Base-by-base conservation (phyloP, 2,329 filamentous ascomycete species). In the Botryotinia convoluta region DNA sequence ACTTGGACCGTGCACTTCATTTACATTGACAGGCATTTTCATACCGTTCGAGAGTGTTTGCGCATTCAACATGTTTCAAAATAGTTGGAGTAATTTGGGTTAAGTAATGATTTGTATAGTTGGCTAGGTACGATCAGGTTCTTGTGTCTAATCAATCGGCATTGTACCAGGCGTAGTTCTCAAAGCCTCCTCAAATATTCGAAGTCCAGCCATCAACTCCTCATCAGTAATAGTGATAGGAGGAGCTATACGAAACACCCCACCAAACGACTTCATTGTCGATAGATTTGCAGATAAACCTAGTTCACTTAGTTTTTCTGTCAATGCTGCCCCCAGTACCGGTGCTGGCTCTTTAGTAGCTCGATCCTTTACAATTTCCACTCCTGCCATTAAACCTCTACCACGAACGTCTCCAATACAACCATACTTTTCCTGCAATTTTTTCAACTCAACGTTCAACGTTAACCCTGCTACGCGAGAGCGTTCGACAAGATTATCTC, bases 341-440 rank as follows among this genome's bases (percentile, higher is more conserved):
- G 83, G 74, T 0, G 82, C 72, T 0, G 85, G 85, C 2, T 77
- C 80, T 74, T 88, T 89, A 0, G 84, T 87, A 48, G 82, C 78
- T 3, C 83, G 79, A 76, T 89, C 83, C 0, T 81, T 80, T 1
- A 91, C 85, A 75, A 91, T 88, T 80, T 90, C 88, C 12, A 90
- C 81, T 3, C 88, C 88, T 0, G 84, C 84, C 84, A 90, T 86
- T 14, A 90, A 81, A 0, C 89, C 89, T 0, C 88, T 83, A 0
- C 88, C 88, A 16, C 89, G 84, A 0, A 91, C 85, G 77, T 90
- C 88, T 1, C 89, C 89, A 69, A 91, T 88, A 79, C 88, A 91
- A 44, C 84, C 85, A 77, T 91, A 90, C 26, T 85, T 83, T 2
- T 81, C 77, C 77, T 88, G 83, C 3, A 91, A 81, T 22, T 74